Percentiles rank a stretch among this genome's conserved stretches.
phyloP scores from a whole-genome alignment of 441 rosid genomes.

The Jatropha podagrica region DNA sequence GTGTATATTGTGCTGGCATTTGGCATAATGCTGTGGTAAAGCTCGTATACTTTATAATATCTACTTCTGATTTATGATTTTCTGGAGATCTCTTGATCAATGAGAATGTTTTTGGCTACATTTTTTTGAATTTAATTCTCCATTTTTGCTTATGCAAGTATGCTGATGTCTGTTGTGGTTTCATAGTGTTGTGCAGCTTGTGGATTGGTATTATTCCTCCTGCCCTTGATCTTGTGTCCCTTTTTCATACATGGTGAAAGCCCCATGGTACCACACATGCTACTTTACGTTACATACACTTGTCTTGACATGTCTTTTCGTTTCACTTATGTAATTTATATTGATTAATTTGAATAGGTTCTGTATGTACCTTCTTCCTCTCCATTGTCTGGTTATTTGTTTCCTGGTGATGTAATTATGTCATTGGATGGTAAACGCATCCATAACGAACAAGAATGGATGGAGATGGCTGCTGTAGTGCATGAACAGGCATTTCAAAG shows the following conservation, averaged over 20 bases:
- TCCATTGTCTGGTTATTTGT: conserved; percentile 67
- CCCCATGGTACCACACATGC: conserved; percentile 43
- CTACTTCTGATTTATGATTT: not conserved
- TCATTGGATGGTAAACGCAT: conserved; percentile 64
- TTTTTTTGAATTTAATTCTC: not conserved
- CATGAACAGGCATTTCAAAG: conserved; percentile 39
- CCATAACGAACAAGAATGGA: conserved; percentile 60
- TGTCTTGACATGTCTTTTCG: not conserved
- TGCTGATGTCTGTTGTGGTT: conserved; percentile 8
- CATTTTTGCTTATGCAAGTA: not conserved
- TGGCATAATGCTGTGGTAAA: conserved; percentile 94
- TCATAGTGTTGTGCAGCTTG: conserved; percentile 67
- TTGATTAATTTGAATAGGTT: conserved; percentile 45
- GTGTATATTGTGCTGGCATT: conserved; percentile 83
- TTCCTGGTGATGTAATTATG: conserved; percentile 69
- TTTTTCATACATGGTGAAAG: conserved; percentile 58
- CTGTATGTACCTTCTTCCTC: conserved; percentile 63
- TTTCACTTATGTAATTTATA: conserved; percentile 1
- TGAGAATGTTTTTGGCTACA: not conserved
- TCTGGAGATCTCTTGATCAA: too few relatives aligned
- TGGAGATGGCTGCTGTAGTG: conserved; percentile 41
- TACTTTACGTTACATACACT: not conserved
- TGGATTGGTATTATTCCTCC: conserved; percentile 47
- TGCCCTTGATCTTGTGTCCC: conserved; percentile 63
- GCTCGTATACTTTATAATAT: not conserved